These are phyloP conservation scores for Grosmannia huntii DNA, from an alignment of 2,329 filamentous ascomycete species.

Conservation along the genomic window DNA sequence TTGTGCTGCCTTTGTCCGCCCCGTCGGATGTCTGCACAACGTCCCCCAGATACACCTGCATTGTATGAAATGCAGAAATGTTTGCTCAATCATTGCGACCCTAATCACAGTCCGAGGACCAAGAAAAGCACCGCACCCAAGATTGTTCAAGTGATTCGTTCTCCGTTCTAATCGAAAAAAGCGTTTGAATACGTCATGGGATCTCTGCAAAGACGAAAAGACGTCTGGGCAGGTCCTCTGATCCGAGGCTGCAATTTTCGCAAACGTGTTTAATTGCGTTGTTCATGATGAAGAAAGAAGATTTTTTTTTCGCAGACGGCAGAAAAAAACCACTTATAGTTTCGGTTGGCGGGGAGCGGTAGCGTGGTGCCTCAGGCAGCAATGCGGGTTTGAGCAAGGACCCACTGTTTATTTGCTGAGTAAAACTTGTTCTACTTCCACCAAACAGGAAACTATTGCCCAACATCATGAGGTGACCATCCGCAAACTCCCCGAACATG, in stretches of 20 bases:
- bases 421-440: neutral
- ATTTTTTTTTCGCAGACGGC: neutral
- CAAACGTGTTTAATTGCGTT: slow-evolving; percentile 36
- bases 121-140: slow-evolving; percentile 37
- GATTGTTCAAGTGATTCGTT: slow-evolving; percentile 31
- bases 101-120: slow-evolving; percentile 25
- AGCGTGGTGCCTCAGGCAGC: slow-evolving; percentile 6
- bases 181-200: slow-evolving; percentile 30
- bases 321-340: slow-evolving; percentile 6
- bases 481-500: neutral
- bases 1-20: no score
- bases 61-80: slow-evolving; percentile 16
- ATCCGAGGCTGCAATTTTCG: slow-evolving; percentile 24
- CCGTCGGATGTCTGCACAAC: neutral
- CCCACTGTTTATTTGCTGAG: neutral
- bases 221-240: slow-evolving; percentile 19
- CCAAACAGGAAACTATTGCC: neutral
- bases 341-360: neutral
- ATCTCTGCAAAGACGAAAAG: slow-evolving; percentile 5
- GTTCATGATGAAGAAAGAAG: slow-evolving; percentile 26
- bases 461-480: no score
- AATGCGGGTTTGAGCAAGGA: neutral
- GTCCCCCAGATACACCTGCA: neutral
- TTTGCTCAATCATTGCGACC: slow-evolving; percentile 40
- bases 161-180: slow-evolving; percentile 33